Evolutionary conservation across 208 protist genomes (phyloP).

Genomic region (Crithidia bombi): DNA sequence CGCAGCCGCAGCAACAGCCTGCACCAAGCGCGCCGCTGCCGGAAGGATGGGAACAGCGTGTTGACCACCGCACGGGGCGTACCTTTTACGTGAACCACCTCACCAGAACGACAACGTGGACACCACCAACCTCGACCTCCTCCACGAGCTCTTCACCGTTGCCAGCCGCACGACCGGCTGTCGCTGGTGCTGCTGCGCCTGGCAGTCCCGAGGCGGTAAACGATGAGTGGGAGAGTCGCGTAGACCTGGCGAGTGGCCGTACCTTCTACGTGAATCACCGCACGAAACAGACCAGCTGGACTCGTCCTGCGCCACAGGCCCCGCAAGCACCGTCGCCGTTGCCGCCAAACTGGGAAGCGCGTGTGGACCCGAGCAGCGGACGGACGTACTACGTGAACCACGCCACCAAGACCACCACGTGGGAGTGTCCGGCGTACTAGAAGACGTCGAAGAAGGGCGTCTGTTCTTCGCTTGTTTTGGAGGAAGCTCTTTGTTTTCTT

Average conservation of each 20-base stretch:
- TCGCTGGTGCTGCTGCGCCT: too few species aligned
- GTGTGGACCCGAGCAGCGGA: conserved; percentile 48
- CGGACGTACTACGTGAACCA: conserved; percentile 74
- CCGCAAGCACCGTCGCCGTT: conserved; percentile 7
- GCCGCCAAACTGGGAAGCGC: conserved; percentile 44
- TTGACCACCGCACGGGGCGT: conserved; percentile 52
- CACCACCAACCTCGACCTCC: conserved; percentile 25
- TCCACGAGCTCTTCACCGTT: neutral
- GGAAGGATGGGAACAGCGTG: conserved; percentile 41
- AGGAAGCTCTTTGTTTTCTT: neutral
- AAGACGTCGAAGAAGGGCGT: conserved; percentile 7
- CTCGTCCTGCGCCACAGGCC: conserved; percentile 23
- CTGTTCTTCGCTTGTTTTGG: neutral
- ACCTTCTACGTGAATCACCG: conserved; percentile 80
- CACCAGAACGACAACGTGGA: conserved; percentile 69
- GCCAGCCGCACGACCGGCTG: too few species aligned
- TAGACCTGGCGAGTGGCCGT: conserved; percentile 50
- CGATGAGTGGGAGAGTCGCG: conserved; percentile 48
- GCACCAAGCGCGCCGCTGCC: conserved; percentile 26
- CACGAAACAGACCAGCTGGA: conserved; percentile 73
- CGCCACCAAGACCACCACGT: conserved; percentile 53
- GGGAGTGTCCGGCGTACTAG: conserved; percentile 34
- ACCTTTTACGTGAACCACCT: conserved; percentile 83
- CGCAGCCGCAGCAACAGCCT: conserved; percentile 4
- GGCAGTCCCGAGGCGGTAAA: neutral